These are phyloP conservation scores for Porphyrellus cyaneotinctus DNA, from an alignment of 768 basidiomycete species.

Conservation along the genomic window DNA sequence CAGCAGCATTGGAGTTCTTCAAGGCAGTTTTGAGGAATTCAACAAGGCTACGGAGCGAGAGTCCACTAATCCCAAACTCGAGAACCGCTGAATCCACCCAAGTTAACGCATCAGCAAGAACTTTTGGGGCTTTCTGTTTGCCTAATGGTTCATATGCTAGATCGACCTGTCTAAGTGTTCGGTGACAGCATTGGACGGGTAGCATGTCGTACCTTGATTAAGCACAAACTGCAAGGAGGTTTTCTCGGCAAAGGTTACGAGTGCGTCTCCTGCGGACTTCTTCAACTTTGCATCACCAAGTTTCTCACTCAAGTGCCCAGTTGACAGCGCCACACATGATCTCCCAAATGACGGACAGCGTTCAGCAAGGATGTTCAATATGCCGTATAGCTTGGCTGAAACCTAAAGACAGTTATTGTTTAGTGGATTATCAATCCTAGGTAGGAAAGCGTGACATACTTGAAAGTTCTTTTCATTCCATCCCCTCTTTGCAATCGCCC, in stretches of 20 bases:
- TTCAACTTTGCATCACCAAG: constrained; percentile 95
- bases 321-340: constrained; percentile 76
- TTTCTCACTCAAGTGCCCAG: constrained; percentile 86
- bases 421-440: neutral
- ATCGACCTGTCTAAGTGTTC: constrained; percentile 14
- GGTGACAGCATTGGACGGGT: constrained; percentile 5
- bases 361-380: constrained; percentile 70
- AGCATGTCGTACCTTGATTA: constrained; percentile 64
- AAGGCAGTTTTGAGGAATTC: constrained; percentile 85
- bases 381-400: constrained; percentile 81
- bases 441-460: constrained; percentile 37
- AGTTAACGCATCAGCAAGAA: constrained; percentile 81
- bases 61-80: constrained; percentile 89
- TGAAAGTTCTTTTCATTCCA: constrained; percentile 99
- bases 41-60: constrained; percentile 79
- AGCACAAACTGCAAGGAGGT: constrained; percentile 93
- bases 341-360: constrained; percentile 79
- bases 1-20: constrained; percentile 91
- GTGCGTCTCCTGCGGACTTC: constrained; percentile 88
- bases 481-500: constrained; percentile 86
- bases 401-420: constrained; percentile 50
- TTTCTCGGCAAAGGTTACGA: constrained; percentile 84
- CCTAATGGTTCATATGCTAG: constrained; percentile 88
- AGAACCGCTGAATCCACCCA: constrained; percentile 85
- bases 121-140: constrained; percentile 97